Evolutionary conservation across 2,329 filamentous ascomycete genomes (phyloP).

Genomic region (Colletotrichum nymphaeae): DNA sequence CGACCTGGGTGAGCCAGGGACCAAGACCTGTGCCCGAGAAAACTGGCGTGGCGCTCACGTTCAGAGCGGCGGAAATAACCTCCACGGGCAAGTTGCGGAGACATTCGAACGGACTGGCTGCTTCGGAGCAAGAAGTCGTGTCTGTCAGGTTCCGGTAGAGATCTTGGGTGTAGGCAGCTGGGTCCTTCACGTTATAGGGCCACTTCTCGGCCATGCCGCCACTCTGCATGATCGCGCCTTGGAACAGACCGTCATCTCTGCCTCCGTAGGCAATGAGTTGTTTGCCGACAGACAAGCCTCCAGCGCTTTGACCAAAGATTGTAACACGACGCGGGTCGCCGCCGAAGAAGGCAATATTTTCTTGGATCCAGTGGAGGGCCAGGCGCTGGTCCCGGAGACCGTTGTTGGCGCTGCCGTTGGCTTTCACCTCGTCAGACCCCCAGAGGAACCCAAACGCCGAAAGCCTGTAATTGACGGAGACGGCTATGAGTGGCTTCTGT

Average conservation of each 20-base stretch:
- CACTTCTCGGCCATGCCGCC: background rate
- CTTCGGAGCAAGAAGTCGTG: background rate
- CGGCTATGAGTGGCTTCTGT: conserved; percentile 58
- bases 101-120: background rate
- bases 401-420: conserved; percentile 68
- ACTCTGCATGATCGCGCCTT: background rate
- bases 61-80: background rate
- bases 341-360: conserved; percentile 67
- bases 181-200: background rate
- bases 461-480: conserved; percentile 73
- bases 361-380: conserved; percentile 69
- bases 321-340: conserved; percentile 69
- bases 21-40: background rate
- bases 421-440: conserved; percentile 60
- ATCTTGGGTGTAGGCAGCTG: background rate
- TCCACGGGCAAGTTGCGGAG: background rate
- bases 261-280: background rate
- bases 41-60: background rate
- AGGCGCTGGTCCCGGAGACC: conserved; percentile 74
- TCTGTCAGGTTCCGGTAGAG: background rate
- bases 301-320: conserved; percentile 57
- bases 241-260: background rate
- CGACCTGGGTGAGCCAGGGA: background rate
- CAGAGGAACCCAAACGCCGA: conserved; percentile 72
- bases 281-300: background rate